Percentiles rank a stretch among this genome's conserved stretches.
Evolutionary conservation across 2,329 filamentous ascomycete species (phyloP).

Genomic region (Colletotrichum sp.): DNA sequence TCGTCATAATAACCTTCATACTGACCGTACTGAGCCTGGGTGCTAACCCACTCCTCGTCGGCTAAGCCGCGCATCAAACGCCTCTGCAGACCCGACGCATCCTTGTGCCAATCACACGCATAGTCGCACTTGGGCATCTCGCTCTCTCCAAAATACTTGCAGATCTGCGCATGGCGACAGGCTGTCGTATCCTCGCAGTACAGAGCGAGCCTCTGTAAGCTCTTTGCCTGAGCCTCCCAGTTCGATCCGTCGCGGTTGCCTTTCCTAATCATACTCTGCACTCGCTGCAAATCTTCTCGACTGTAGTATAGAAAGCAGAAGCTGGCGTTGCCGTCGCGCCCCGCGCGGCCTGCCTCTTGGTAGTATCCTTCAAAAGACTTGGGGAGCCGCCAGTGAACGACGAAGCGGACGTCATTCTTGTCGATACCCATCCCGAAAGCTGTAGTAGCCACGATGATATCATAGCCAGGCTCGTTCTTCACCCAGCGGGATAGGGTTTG

Average conservation of each 20-base stretch:
- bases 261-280: conserved; percentile 61
- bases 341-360: conserved; percentile 91
- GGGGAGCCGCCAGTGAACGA: conserved; percentile 91
- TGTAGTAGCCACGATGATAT: conserved; percentile 92
- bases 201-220: conserved; percentile 70
- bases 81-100: conserved; percentile 60
- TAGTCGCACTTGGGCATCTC: conserved; percentile 67
- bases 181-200: conserved; percentile 80
- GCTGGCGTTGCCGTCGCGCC: conserved; percentile 85
- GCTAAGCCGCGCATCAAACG: conserved; percentile 62
- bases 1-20: conserved; percentile 63
- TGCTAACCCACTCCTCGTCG: conserved; percentile 68
- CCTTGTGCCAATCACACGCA: conserved; percentile 82
- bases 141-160: conserved; percentile 77
- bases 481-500: conserved; percentile 76
- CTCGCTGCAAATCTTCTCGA: conserved; percentile 81
- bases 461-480: conserved; percentile 75
- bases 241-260: conserved; percentile 48
- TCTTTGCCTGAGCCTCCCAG: conserved; percentile 60
- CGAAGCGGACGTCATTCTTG: conserved; percentile 92
- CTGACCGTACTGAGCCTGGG: conserved; percentile 63
- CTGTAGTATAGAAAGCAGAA: conserved; percentile 92
- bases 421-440: conserved; percentile 99
- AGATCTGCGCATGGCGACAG: conserved; percentile 80
- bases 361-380: conserved; percentile 97